Conservation (phyloP, 2,329 filamentous ascomycete species). For the Penicillium sp. region DNA sequence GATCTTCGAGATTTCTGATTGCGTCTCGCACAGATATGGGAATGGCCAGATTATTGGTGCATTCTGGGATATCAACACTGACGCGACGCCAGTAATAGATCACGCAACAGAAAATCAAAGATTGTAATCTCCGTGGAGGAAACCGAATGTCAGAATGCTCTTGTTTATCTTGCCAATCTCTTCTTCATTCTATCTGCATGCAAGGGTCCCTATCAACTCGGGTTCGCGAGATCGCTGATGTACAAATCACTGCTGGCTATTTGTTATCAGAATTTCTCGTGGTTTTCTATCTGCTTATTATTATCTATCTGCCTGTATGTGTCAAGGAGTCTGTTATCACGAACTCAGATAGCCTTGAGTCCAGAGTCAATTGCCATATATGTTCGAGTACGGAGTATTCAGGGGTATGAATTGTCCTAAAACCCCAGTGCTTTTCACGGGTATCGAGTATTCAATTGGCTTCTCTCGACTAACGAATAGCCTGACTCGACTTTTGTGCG, state of each 20-base stretch:
- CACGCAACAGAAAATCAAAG: neutral
- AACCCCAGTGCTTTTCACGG: neutral
- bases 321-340: neutral
- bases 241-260: neutral
- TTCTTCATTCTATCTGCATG: neutral
- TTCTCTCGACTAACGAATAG: neutral
- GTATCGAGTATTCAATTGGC: neutral
- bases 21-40: neutral
- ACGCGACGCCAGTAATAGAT: neutral
- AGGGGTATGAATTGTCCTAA: neutral
- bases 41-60: neutral
- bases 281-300: neutral
- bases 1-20: neutral
- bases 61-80: neutral
- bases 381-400: too few species aligned
- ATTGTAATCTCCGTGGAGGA: neutral
- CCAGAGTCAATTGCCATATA: neutral
- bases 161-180: conserved; percentile 2
- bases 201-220: conserved; percentile 1
- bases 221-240: neutral
- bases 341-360: neutral
- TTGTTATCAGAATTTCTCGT: neutral
- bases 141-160: neutral
- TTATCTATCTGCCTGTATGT: conserved; percentile 1
- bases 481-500: neutral